Base-by-base conservation (phyloP, 495 filamentous ascomycete species). In the Aspergillus indologenus region DNA sequence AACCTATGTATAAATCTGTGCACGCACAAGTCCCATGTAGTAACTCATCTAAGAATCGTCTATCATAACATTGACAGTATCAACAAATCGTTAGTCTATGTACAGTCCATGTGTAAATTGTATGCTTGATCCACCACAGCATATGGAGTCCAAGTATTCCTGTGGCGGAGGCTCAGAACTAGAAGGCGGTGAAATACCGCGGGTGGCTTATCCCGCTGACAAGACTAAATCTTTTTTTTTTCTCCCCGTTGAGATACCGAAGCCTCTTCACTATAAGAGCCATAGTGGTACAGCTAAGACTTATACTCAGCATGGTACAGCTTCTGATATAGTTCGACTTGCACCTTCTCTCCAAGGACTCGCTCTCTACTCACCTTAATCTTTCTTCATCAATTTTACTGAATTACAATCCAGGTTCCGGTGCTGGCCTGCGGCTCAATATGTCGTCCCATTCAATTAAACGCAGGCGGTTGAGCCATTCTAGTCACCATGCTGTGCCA, bases 371-470 rank as follows among this genome's bases (percentile, higher is more conserved):
- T 2, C 12, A 40, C 5, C 12, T 2, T 14, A 8, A 14, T 40
- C n/a, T 40, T 14, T 11, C 12, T 14, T 40, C 34, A 40, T 15
- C 34, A n/a, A 4, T 11, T 11, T 2, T 11, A 15, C 5, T 2
- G 12, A 7, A 40, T 40, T 6, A 6, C 34, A 11, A 40, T 2
- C 34, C 2, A 11, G 12, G 5, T 40, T 40, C 5, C 12, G 34
- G 7, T 8, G 34, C 15, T 51, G 48, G 12, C 26, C 31, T 18
- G 42, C 40, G 11, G 26, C 1, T 46, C 18, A 59, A 14, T n/a
- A 78, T 75, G 75, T 72, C 70, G 47, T 48, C 55, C 48, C 71
- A 72, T 57, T 58, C 65, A 40, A 64, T 65, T 1, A 78, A 78
- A 52, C 63, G 72, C 58, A 72, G 75, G 57, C 74, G 71, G 53